phyloP scores from a whole-genome alignment of 371 early-diverging fungal species.

The Lichtheimia ramosa region DNA sequence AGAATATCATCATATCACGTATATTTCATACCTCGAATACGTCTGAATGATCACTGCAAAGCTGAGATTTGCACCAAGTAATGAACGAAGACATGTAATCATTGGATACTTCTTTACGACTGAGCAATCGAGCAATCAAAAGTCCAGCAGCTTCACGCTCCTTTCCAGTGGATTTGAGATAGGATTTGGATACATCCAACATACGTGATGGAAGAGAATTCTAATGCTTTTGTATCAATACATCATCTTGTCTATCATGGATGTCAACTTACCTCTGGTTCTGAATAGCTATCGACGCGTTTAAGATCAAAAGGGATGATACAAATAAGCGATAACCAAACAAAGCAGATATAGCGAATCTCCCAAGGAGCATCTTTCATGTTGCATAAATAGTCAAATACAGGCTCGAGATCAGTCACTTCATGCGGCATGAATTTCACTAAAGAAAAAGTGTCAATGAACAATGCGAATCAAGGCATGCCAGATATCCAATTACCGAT shows the following conservation, averaged over 20 bases:
- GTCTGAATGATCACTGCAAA: conserved; percentile 29
- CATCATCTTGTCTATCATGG: not conserved
- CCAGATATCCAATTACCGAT: conserved; percentile 48
- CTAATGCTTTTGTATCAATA: conserved; percentile 14
- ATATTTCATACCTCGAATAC: conserved; percentile 47
- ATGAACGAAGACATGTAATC: conserved; percentile 58
- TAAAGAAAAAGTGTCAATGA: conserved; percentile 15
- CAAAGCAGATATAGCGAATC: conserved; percentile 71
- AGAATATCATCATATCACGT: not conserved
- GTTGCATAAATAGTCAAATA: conserved; percentile 57
- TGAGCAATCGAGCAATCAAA: conserved; percentile 76
- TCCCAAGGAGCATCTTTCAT: conserved; percentile 64
- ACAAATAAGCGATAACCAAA: conserved; percentile 87
- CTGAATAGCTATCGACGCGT: conserved; percentile 71
- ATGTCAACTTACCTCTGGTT: conserved; percentile 9
- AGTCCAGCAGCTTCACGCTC: conserved; percentile 87
- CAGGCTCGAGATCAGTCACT: conserved; percentile 86
- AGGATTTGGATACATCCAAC: conserved; percentile 51
- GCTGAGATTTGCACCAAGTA: conserved; percentile 54
- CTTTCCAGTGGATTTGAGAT: conserved; percentile 69
- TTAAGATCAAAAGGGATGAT: conserved; percentile 94
- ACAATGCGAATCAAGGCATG: not conserved
- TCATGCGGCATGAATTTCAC: conserved; percentile 91
- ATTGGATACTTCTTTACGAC: conserved; percentile 61
- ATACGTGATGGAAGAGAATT: conserved; percentile 54